phyloP scores from a whole-genome alignment of 2,329 filamentous ascomycete genomes.

The Verticillium nonalfalfae region DNA sequence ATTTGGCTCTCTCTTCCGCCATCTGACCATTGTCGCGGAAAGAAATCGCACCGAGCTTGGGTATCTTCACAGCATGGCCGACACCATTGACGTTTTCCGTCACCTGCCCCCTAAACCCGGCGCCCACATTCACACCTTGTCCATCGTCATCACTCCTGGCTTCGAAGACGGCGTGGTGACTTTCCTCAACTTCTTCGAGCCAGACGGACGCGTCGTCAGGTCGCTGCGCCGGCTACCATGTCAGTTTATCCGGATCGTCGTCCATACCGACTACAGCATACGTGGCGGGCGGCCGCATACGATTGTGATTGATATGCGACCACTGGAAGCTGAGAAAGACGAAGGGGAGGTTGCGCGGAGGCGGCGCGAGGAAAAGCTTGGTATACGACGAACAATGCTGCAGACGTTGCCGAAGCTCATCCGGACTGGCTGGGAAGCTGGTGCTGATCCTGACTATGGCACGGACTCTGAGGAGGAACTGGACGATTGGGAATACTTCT shows the following conservation, averaged over 20 bases:
- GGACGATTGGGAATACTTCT: conserved; percentile 4
- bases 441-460: not conserved
- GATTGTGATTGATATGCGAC: conserved; percentile 12
- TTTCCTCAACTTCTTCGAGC: conserved; percentile 28
- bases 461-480: conserved; percentile 5
- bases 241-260: conserved; percentile 26
- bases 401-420: conserved; percentile 6
- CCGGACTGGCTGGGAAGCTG: conserved; percentile 1
- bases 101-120: conserved; percentile 10
- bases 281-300: conserved; percentile 4
- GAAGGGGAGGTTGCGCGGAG: conserved; percentile 12
- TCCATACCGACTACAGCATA: conserved; percentile 16
- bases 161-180: conserved; percentile 18
- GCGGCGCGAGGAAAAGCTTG: conserved; percentile 6
- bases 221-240: conserved; percentile 25
- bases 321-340: not conserved
- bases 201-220: conserved; percentile 17
- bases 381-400: conserved; percentile 7
- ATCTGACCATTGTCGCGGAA: conserved; percentile 35
- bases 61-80: conserved; percentile 21
- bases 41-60: conserved; percentile 24
- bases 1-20: conserved; percentile 32
- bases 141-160: conserved; percentile 30
- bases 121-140: conserved; percentile 30
- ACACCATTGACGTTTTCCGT: conserved; percentile 29